Percentiles rank a stretch among this genome's conserved stretches.
phyloP scores from a whole-genome alignment of 2,329 filamentous ascomycete species.

The Fusarium sp. region DNA sequence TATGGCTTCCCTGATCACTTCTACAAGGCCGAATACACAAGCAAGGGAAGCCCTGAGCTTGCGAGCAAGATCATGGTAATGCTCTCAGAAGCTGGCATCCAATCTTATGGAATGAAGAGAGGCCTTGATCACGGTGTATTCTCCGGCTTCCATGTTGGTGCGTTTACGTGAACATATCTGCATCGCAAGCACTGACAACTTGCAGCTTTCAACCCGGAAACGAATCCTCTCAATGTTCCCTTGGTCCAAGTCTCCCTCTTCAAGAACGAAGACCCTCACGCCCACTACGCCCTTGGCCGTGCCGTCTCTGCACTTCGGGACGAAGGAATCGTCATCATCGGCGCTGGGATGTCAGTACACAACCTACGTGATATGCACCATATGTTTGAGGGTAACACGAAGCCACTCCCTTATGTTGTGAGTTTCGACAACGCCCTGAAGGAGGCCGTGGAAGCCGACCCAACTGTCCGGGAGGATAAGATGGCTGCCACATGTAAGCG shows the following conservation, averaged over 20 bases:
- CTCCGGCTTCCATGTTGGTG: conserved; percentile 70
- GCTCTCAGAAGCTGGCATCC: conserved; percentile 69
- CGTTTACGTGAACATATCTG: conserved; percentile 1
- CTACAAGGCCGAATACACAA: conserved; percentile 76
- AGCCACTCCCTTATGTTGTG: conserved; percentile 67
- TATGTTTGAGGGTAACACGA: conserved; percentile 54
- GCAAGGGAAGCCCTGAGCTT: conserved; percentile 70
- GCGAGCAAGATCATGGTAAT: conserved; percentile 69
- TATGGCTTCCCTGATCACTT: conserved; percentile 79
- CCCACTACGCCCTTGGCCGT: conserved; percentile 76
- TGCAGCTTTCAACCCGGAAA: conserved; percentile 70
- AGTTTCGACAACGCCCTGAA: conserved; percentile 78
- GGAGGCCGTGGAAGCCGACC: conserved; percentile 68
- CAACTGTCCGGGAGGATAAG: conserved; percentile 54
- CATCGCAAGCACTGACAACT: conserved; percentile 15
- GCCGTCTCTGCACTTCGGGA: conserved; percentile 76
- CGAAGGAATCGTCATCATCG: conserved; percentile 76
- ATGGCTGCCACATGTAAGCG: conserved; percentile 58
- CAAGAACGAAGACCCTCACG: conserved; percentile 71
- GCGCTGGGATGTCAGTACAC: conserved; percentile 81
- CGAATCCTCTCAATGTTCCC: conserved; percentile 74
- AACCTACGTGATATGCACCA: conserved; percentile 69
- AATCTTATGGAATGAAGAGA: conserved; percentile 69
- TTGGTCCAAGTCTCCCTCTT: conserved; percentile 81
- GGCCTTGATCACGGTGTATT: conserved; percentile 84